Evolutionary conservation across 805 yeast genomes (phyloP), one percentile per base, ranked within the genome.

Genomic region (Kodamaea sagamina): DNA sequence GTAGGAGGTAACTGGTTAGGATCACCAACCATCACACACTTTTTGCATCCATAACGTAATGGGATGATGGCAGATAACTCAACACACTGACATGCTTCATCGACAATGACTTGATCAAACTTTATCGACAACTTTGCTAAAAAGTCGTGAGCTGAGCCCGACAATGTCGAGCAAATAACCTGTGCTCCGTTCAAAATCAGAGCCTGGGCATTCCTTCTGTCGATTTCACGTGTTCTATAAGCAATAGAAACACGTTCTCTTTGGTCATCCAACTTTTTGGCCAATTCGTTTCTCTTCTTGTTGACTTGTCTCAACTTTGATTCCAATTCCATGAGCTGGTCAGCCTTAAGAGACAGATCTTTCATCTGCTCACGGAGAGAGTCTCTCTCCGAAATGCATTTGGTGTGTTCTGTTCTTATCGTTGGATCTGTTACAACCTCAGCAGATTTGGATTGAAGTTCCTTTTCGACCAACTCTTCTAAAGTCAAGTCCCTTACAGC

Each of bases 1-100:
- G 99, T 92, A 0, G 99, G 99, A 0, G 99, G 99, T 49, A 93
- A 74, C 67, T 93, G 99, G 60, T 93, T 90, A 2, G 98, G 98
- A 68, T 93, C 99, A 61, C 99, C 99, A 36, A 93, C 99, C 95
- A 93, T 86, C 38, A 93, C 84, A 67, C 98, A 92, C 43, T 82
- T 80, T 47, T 76, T 82, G 54, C 95, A 86, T 1, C 98, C 98
- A 61, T 90, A 93, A 56, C 95, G 73, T 50, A 93, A 69, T 0
- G 99, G 99, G 54, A 92, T 92, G 18, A 93, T 77, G 0, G 95
- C 86, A 6, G 97, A 88, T 26, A 92, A 60, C 59, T 92, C 99
- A 29, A 93, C 90, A 79, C 96, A 86, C 63, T 92, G 99, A 52
- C 97, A 95, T 2, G 99, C 99, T 63, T 92, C 99, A 68, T 92